These are phyloP conservation scores for Aspergillus fumigatus DNA, from an alignment of 2,329 filamentous ascomycete genomes.

Conservation along the genomic window DNA sequence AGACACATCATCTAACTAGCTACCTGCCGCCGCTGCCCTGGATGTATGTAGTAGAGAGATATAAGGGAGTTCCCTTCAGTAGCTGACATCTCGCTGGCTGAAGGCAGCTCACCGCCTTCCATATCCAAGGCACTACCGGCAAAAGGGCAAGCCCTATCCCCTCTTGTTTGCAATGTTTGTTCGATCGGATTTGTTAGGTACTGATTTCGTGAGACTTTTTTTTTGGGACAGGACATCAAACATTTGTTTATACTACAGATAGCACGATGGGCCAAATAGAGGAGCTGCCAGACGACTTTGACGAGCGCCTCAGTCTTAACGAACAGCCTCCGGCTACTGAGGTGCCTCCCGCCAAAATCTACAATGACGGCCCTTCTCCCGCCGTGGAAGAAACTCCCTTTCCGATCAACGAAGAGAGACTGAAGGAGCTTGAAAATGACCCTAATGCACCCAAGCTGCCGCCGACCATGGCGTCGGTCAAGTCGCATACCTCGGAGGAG, in stretches of 20 bases:
- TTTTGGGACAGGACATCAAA: background rate
- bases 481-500: conserved; percentile 55
- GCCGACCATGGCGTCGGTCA: conserved; percentile 54
- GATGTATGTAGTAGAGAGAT: no score
- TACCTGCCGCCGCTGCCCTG: no score
- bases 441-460: conserved; percentile 46
- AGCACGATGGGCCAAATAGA: conserved; percentile 49
- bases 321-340: conserved; percentile 19
- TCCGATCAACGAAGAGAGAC: conserved; percentile 34
- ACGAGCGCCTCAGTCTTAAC: conserved; percentile 44
- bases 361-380: conserved; percentile 10
- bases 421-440: conserved; percentile 28
- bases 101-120: background rate
- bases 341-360: conserved; percentile 4
- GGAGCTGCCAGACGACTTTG: conserved; percentile 49
- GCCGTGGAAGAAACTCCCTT: conserved; percentile 33
- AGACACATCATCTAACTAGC: background rate
- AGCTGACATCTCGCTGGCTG: no score
- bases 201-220: background rate
- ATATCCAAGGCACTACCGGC: background rate
- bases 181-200: background rate
- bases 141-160: conserved; percentile 15
- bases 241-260: conserved; percentile 1
- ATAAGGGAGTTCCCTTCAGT: no score
- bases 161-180: conserved; percentile 29